phyloP scores from a whole-genome alignment of 805 yeast species.

The Jamesozyma spencerorum region DNA sequence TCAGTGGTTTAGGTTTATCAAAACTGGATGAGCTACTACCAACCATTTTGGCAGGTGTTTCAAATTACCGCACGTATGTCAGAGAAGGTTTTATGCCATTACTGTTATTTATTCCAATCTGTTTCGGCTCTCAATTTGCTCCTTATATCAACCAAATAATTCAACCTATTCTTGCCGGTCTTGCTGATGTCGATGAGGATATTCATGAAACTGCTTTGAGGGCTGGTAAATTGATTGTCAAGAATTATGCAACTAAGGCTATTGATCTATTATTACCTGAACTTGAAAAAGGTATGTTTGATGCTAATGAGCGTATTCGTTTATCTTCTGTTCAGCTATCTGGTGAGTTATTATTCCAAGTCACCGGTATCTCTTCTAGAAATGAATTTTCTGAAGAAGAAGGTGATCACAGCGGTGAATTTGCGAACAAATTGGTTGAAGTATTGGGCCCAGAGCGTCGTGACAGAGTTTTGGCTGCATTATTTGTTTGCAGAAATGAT shows the following conservation, averaged over 20 bases:
- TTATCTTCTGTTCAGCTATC: slow-evolving; percentile 89
- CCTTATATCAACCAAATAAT: slow-evolving; percentile 80
- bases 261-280: slow-evolving; percentile 91
- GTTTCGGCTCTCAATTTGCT: slow-evolving; percentile 85
- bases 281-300: slow-evolving; percentile 80
- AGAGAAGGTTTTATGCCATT: slow-evolving; percentile 92
- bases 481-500: slow-evolving; percentile 92
- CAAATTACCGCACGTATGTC: slow-evolving; percentile 54
- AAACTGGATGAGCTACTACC: slow-evolving; percentile 89
- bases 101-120: slow-evolving; percentile 81
- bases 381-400: slow-evolving; percentile 48
- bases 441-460: slow-evolving; percentile 83
- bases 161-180: slow-evolving; percentile 84
- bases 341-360: slow-evolving; percentile 89
- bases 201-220: slow-evolving; percentile 83
- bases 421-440: slow-evolving; percentile 57
- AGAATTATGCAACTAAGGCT: slow-evolving; percentile 85
- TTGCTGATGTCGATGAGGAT: slow-evolving; percentile 82
- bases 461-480: slow-evolving; percentile 72
- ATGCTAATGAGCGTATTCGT: slow-evolving; percentile 75
- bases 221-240: slow-evolving; percentile 86
- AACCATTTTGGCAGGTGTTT: slow-evolving; percentile 59
- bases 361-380: slow-evolving; percentile 80
- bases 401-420: slow-evolving; percentile 39
- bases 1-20: slow-evolving; percentile 79